phyloP scores from a whole-genome alignment of 768 basidiomycete genomes.

The Hygrophorus pudorinus region DNA sequence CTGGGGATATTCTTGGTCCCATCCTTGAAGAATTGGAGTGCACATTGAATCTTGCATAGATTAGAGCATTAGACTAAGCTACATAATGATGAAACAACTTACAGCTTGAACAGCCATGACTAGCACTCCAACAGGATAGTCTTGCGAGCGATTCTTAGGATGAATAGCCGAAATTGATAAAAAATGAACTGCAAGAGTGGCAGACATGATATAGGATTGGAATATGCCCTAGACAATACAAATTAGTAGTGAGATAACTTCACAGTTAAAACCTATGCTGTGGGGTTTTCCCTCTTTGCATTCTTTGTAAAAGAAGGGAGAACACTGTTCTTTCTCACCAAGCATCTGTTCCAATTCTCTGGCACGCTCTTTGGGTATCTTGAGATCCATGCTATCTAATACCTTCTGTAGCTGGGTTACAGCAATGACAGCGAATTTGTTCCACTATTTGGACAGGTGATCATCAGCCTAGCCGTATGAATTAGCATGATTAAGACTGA shows the following conservation, averaged over 20 bases:
- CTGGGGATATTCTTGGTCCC: too few species aligned
- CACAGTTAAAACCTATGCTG: neutral
- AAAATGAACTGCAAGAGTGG: neutral
- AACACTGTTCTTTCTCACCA: neutral
- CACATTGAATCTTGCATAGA: too few species aligned
- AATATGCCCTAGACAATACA: neutral
- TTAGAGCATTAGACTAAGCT: neutral
- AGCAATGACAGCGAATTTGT: neutral
- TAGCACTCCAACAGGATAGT: constrained; percentile 3
- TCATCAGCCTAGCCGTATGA: neutral
- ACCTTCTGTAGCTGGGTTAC: neutral
- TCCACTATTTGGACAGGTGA: neutral
- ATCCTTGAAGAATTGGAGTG: too few species aligned
- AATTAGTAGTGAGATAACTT: neutral
- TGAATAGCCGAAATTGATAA: neutral
- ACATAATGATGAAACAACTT: neutral
- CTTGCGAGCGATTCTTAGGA: neutral
- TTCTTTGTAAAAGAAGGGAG: neutral
- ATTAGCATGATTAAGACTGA: neutral
- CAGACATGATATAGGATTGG: neutral
- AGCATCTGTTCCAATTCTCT: neutral
- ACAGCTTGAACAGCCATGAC: constrained; percentile 1
- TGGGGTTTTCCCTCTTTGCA: neutral
- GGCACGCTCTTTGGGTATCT: neutral
- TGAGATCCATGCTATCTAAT: neutral